Evolutionary conservation across 2,329 filamentous ascomycete genomes (phyloP).

Genomic region (Tympanopsis confertula): DNA sequence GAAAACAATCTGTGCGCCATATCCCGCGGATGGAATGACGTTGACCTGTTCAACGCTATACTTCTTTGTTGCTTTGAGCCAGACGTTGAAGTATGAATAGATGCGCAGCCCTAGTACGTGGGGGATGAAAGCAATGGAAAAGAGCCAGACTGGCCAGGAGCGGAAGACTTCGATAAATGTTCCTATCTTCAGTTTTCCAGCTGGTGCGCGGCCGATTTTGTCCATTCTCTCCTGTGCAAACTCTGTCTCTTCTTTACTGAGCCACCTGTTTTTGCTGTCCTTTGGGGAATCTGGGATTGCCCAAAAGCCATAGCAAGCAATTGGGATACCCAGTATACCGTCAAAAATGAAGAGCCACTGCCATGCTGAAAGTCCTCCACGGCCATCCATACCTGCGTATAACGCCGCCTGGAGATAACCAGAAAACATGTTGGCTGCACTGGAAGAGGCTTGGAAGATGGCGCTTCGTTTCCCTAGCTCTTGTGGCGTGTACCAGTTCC

Average conservation of each 20-base stretch:
- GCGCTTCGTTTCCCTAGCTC: constrained; percentile 29
- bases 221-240: constrained; percentile 17
- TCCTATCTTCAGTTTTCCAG: constrained; percentile 15
- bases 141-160: constrained; percentile 17
- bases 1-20: constrained; percentile 26
- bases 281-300: constrained; percentile 19
- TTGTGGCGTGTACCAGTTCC: constrained; percentile 29
- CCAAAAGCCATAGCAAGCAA: constrained; percentile 17
- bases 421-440: constrained; percentile 26
- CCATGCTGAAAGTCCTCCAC: constrained; percentile 24
- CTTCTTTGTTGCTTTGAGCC: constrained; percentile 16
- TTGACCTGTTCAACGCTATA: constrained; percentile 32
- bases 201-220: constrained; percentile 14
- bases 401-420: constrained; percentile 30
- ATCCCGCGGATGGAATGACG: constrained; percentile 31
- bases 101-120: constrained; percentile 21
- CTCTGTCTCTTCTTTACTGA: constrained; percentile 12
- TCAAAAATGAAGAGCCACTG: constrained; percentile 34
- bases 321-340: constrained; percentile 19
- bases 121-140: constrained; percentile 17
- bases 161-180: constrained; percentile 15
- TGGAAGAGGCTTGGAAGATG: constrained; percentile 24
- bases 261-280: constrained; percentile 13
- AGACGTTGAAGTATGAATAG: constrained; percentile 20
- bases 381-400: constrained; percentile 24